Base-by-base conservation (phyloP, 2,329 filamentous ascomycete genomes). In the Alternaria brassicae region DNA sequence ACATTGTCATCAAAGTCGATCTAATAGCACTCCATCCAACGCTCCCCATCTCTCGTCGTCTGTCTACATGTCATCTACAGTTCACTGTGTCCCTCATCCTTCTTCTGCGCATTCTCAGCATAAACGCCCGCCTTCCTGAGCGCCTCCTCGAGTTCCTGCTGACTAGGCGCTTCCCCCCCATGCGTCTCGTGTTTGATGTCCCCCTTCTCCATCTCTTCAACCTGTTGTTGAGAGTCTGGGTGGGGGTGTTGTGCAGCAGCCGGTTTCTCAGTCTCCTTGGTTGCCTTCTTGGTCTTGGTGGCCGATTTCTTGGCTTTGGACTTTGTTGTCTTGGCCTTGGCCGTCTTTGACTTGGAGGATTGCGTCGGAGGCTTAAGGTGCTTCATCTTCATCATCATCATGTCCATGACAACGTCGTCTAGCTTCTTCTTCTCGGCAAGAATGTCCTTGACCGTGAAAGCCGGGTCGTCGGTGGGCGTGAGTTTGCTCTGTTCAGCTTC, bases 401-500 rank as follows among this genome's bases (percentile, higher is more conserved):
- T 83, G 23, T 92, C 87, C 75, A 89, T 85, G 68, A 87, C 86
- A 4, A 84, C 86, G 73, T 91, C 88, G 74, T 90, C 87, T 6
- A 98, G 84, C 74, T 91, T 86, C 69, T 88, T 86, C 15, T 88
- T 84, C 77, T 89, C 90, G 23, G 82, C 83, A 58, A 87, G 81
- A 39, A 77, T 58, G 6, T 97, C 93, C 72, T 89, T 88, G 65
- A 88, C 81, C 0, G 89, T 84, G 8, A 98, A 82, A 1, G 89
- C 88, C 0, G 94, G 91, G 66, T 98, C 88, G 9, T 92, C 91
- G 2, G 88, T 72, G n/a, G 53, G 52, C n/a, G 59, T 56, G 5
- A 75, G 64, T 50, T 68, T 68, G 12, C 50, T 58, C 97, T 82
- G 6, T 89, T 88, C 0, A 92, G 91, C 81, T 17, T 68, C 66